Evolutionary conservation across 1,284 basidiomycete genomes (phyloP).

Genomic region (Leccinum griseonigrum): DNA sequence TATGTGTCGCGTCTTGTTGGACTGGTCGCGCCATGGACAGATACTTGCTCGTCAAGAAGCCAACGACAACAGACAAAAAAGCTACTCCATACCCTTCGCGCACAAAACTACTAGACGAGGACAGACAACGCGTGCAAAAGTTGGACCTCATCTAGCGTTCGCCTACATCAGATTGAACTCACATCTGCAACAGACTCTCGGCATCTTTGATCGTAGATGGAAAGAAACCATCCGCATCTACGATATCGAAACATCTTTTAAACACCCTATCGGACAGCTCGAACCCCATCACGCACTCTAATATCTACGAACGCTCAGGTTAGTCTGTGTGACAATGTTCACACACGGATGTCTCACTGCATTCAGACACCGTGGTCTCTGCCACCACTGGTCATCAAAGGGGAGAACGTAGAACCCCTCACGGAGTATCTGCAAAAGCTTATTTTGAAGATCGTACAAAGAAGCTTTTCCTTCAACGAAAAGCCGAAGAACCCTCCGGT

Average conservation of each 20-base stretch:
- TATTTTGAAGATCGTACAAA: conserved; percentile 46
- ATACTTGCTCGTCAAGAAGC: conserved; percentile 38
- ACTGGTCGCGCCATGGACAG: conserved; percentile 37
- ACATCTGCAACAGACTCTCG: conserved; percentile 25
- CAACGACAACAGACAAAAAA: conserved; percentile 18
- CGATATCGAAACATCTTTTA: conserved; percentile 55
- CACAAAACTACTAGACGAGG: conserved; percentile 14
- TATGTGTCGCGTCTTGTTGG: background rate
- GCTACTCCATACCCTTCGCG: conserved; percentile 13
- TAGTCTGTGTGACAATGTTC: conserved; percentile 7
- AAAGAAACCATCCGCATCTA: conserved; percentile 39
- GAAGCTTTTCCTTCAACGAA: conserved; percentile 52
- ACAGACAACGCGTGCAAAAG: conserved; percentile 19
- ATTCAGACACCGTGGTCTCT: conserved; percentile 55
- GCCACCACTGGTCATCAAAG: conserved; percentile 68
- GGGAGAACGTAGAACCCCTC: conserved; percentile 44
- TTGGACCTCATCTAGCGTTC: background rate
- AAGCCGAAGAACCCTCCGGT: conserved; percentile 25
- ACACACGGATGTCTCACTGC: background rate
- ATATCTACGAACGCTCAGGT: conserved; percentile 61
- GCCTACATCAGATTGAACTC: background rate
- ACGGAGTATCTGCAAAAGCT: conserved; percentile 31
- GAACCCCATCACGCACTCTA: conserved; percentile 73
- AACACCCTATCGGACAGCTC: conserved; percentile 53
- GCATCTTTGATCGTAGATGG: conserved; percentile 33